Conservation (phyloP, 331 rosid genomes). For the Erythrophleum ivorense region DNA sequence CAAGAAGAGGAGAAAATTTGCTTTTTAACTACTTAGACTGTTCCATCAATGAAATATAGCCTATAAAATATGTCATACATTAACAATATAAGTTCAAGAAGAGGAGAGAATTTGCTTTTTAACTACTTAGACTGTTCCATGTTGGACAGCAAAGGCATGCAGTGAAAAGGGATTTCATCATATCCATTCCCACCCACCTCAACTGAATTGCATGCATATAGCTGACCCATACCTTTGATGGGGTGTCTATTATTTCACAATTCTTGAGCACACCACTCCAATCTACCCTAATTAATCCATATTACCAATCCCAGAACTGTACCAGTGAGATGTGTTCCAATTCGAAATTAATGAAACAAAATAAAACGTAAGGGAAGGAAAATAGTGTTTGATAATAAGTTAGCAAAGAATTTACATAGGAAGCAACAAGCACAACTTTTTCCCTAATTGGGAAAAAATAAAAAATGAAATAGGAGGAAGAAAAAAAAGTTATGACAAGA, state of each 20-base stretch:
- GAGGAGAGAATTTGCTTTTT: neutral
- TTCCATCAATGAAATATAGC: no score
- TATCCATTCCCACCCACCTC: neutral
- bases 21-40: no score
- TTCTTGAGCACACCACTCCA: no score
- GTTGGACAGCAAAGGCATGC: neutral
- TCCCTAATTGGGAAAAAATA: neutral
- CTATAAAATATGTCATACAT: no score
- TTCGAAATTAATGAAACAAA: no score
- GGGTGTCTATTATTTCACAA: no score
- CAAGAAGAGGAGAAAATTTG: no score
- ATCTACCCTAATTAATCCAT: no score
- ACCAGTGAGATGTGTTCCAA: no score
- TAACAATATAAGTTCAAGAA: neutral
- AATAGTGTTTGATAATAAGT: no score
- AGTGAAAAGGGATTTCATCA: neutral
- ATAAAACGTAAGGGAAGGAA: no score
- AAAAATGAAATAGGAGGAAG: neutral
- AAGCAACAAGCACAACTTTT: neutral
- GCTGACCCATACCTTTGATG: neutral
- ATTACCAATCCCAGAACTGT: no score
- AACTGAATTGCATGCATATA: neutral
- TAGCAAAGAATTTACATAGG: neutral
- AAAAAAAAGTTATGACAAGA: neutral
- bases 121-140: neutral